These are phyloP conservation scores for Scutellaria minor DNA, from an alignment of 257 asterid species.

Conservation along the genomic window DNA sequence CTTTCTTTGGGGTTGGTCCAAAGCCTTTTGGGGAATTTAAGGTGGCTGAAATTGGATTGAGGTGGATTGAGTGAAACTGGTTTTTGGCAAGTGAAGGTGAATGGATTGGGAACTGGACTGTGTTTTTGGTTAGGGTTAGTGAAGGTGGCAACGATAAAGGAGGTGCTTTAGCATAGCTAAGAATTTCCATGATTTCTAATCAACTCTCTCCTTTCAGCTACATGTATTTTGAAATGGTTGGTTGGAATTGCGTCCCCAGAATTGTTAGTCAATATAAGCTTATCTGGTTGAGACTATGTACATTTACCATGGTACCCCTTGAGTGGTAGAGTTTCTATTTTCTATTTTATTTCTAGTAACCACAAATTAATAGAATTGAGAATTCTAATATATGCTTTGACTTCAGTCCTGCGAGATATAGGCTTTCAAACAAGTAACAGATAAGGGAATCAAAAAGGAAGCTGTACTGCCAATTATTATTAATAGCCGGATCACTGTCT, in stretches of 20 bases:
- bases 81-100: slow-evolving; percentile 32
- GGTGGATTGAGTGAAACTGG: slow-evolving; percentile 33
- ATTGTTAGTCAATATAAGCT: slow-evolving; percentile 31
- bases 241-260: slow-evolving; percentile 32
- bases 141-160: slow-evolving; percentile 43
- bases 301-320: slow-evolving; percentile 49
- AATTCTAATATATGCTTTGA: too few relatives aligned
- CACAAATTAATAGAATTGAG: neutral
- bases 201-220: slow-evolving; percentile 24
- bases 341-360: neutral
- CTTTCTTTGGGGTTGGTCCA: slow-evolving; percentile 67
- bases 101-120: slow-evolving; percentile 40
- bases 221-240: slow-evolving; percentile 37
- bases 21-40: slow-evolving; percentile 83
- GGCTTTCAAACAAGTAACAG: neutral
- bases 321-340: neutral
- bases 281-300: slow-evolving; percentile 37
- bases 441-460: slow-evolving; percentile 13
- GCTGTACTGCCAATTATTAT: neutral
- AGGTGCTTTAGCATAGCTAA: slow-evolving; percentile 42
- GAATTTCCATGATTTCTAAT: slow-evolving; percentile 48
- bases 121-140: slow-evolving; percentile 44
- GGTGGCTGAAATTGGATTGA: slow-evolving; percentile 60
- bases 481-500: slow-evolving; percentile 5
- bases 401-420: neutral